phyloP scores from a whole-genome alignment of 2,329 filamentous ascomycete species.

The Pseudocercospora vitis region DNA sequence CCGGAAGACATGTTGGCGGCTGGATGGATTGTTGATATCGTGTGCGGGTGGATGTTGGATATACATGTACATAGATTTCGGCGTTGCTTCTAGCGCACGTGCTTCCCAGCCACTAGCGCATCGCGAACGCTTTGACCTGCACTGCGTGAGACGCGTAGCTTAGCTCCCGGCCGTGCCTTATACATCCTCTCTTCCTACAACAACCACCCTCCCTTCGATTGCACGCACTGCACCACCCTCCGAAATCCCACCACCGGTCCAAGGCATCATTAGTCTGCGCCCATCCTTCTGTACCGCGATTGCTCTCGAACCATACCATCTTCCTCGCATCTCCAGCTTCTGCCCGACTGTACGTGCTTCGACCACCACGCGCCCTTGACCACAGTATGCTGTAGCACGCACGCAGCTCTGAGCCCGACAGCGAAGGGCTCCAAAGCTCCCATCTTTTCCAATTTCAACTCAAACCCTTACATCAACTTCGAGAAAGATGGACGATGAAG shows the following conservation, averaged over 20 bases:
- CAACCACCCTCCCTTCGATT: neutral
- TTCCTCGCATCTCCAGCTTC: constrained; percentile 1
- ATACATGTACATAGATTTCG: no score
- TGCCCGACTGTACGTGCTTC: neutral
- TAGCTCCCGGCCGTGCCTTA: neutral
- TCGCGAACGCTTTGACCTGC: no score
- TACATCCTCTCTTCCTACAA: neutral
- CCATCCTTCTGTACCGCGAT: neutral
- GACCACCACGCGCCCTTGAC: neutral
- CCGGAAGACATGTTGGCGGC: constrained; percentile 13
- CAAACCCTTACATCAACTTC: constrained; percentile 27
- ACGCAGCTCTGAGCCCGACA: constrained; percentile 28
- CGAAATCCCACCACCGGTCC: neutral
- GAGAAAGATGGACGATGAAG: constrained; percentile 31
- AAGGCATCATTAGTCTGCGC: neutral
- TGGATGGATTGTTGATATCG: no score
- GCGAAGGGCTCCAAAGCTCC: constrained; percentile 23
- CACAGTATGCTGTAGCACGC: constrained; percentile 35
- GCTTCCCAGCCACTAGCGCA: neutral
- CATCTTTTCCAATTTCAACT: constrained; percentile 19
- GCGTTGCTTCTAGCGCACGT: neutral
- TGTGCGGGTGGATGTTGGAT: no score
- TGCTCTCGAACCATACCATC: constrained; percentile 4
- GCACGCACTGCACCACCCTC: neutral
- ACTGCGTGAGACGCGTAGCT: no score